These are phyloP conservation scores for Blastomyces silverae DNA, from an alignment of 2,329 filamentous ascomycete genomes.

Conservation along the genomic window DNA sequence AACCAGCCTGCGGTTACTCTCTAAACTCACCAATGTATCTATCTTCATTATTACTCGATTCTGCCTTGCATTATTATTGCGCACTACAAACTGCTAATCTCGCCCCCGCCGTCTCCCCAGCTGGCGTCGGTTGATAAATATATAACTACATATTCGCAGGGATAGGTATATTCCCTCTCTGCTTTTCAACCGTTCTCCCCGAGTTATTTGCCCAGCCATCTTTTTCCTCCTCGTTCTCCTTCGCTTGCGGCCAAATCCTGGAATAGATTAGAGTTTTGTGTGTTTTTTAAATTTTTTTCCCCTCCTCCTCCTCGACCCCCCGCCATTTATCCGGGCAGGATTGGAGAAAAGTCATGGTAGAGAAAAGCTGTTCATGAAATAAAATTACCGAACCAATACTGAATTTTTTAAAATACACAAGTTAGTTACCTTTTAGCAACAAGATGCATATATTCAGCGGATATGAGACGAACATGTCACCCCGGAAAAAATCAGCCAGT, in stretches of 20 bases:
- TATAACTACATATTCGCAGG: not conserved
- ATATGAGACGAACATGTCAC: not conserved
- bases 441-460: not conserved
- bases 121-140: not conserved
- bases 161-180: not conserved
- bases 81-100: not conserved
- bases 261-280: not conserved
- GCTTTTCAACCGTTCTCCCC: not conserved
- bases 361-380: not conserved
- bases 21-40: no score
- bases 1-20: no score
- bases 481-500: not conserved
- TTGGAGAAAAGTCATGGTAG: not conserved
- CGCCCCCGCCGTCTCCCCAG: not conserved
- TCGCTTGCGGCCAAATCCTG: not conserved
- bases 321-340: not conserved
- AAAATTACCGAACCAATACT: not conserved
- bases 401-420: not conserved
- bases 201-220: not conserved
- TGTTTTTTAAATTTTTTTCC: not conserved
- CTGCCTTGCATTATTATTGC: no score
- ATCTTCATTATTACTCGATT: no score
- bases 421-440: not conserved
- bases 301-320: not conserved
- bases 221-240: not conserved